Evolutionary conservation across 371 early-diverging fungal species (phyloP).

Genomic region (Basidiobolus meristosporus): DNA sequence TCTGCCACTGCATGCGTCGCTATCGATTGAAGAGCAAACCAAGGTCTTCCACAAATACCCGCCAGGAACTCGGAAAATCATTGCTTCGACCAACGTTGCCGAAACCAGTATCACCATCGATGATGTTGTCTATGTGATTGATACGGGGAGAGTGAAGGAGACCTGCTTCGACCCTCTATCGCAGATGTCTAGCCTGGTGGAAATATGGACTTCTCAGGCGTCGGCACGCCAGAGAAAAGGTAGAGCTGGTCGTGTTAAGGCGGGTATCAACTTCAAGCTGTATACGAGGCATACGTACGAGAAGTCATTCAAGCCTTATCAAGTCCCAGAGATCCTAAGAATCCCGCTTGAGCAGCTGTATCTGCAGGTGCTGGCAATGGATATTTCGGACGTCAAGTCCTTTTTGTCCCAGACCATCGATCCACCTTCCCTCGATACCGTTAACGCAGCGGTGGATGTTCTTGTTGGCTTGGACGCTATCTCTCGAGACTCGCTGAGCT

Average conservation of each 20-base stretch:
- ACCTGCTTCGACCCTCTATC: conserved; percentile 16
- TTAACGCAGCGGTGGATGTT: conserved; percentile 16
- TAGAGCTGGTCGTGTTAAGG: conserved; percentile 54
- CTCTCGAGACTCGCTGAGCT: conserved; percentile 16
- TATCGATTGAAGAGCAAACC: conserved; percentile 32
- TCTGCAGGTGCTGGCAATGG: conserved; percentile 31
- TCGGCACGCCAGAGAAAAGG: conserved; percentile 60
- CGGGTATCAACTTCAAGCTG: conserved; percentile 40
- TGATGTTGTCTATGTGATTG: conserved; percentile 64
- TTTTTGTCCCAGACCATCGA: conserved; percentile 24
- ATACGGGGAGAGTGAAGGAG: conserved; percentile 50
- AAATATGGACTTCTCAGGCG: conserved; percentile 40
- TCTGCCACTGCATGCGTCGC: conserved; percentile 31
- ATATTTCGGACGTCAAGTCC: conserved; percentile 11
- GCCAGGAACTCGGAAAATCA: conserved; percentile 42
- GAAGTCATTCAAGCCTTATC: conserved; percentile 13
- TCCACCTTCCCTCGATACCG: conserved; percentile 27
- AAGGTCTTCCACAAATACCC: conserved; percentile 36
- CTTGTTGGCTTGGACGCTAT: conserved; percentile 22
- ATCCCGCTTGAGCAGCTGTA: conserved; percentile 50
- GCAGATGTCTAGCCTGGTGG: conserved; percentile 33
- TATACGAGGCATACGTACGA: conserved; percentile 17
- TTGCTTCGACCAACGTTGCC: conserved; percentile 75
- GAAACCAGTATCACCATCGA: no score
- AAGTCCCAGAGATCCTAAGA: conserved; percentile 43